Evolutionary conservation across 1,139 yeast genomes (phyloP).

Genomic region (Taphrina flavorubra): DNA sequence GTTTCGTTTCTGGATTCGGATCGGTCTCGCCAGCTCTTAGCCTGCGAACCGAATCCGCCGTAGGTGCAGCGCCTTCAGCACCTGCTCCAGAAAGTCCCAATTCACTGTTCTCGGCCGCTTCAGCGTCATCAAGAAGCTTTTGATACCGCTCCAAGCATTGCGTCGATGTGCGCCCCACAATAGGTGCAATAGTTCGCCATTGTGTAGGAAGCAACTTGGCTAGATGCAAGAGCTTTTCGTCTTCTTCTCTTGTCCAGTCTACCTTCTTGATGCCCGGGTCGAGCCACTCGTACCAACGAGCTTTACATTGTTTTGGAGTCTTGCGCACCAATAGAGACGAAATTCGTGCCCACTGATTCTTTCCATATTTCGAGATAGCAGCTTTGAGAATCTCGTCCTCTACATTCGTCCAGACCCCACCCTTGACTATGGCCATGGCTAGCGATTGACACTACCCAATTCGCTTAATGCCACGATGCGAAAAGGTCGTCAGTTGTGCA

Average conservation of each 20-base stretch:
- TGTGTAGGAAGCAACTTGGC: constrained; percentile 84
- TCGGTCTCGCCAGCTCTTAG: constrained; percentile 62
- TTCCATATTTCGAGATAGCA: constrained; percentile 77
- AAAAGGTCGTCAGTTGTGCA: no score
- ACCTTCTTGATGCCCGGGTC: constrained; percentile 70
- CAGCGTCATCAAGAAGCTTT: constrained; percentile 67
- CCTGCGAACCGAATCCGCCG: constrained; percentile 45
- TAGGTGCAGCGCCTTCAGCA: constrained; percentile 52
- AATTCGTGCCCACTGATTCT: constrained; percentile 93
- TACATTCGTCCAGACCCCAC: constrained; percentile 45
- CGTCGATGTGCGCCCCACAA: constrained; percentile 83
- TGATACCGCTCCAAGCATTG: constrained; percentile 90
- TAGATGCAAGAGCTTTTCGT: constrained; percentile 68
- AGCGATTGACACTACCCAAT: not conserved
- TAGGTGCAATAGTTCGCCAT: constrained; percentile 86
- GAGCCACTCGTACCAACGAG: constrained; percentile 89
- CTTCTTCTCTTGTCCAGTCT: constrained; percentile 80
- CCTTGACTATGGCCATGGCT: constrained; percentile 39
- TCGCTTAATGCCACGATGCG: not conserved
- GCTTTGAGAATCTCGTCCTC: constrained; percentile 45
- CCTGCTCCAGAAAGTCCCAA: constrained; percentile 63
- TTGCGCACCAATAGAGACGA: constrained; percentile 84
- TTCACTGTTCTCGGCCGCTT: constrained; percentile 52
- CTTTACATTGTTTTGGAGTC: constrained; percentile 89
- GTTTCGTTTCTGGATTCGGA: constrained; percentile 76